These are phyloP conservation scores for Sugiyamaella xylanicola DNA, from an alignment of 1,139 yeast genomes.

Conservation along the genomic window DNA sequence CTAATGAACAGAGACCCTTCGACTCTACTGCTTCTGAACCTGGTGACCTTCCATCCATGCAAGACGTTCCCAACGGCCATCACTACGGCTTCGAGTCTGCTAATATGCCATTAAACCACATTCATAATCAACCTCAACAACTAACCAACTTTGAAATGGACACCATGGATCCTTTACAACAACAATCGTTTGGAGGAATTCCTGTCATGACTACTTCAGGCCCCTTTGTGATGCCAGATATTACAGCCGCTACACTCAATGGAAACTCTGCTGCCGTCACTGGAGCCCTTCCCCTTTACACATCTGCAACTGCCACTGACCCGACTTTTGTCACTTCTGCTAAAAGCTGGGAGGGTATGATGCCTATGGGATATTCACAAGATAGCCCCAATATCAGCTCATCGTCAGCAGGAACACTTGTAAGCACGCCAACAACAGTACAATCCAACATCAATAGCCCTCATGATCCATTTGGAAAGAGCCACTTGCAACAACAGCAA, in stretches of 20 bases:
- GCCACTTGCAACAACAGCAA: constrained; percentile 12
- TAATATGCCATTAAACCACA: not conserved
- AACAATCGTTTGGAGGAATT: not conserved
- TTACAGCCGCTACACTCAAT: not conserved
- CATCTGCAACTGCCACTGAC: not conserved
- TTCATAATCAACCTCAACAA: not conserved
- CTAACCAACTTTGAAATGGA: not conserved
- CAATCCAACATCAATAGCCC: not conserved
- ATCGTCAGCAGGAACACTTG: not conserved
- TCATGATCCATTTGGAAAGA: not conserved
- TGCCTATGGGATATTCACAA: constrained; percentile 21
- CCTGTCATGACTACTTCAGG: not conserved
- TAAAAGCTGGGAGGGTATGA: constrained; percentile 22
- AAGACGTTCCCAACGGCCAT: not conserved
- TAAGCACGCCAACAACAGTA: not conserved
- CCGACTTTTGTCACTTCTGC: constrained; percentile 12
- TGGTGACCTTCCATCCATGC: constrained; percentile 1
- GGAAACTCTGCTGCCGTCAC: not conserved
- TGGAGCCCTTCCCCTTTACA: not conserved
- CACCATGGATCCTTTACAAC: not conserved
- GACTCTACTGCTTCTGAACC: constrained; percentile 6
- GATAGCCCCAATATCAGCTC: constrained; percentile 12
- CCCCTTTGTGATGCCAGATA: not conserved
- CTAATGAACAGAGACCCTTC: not conserved
- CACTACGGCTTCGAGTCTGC: not conserved